Evolutionary conservation across 2,329 filamentous ascomycete species (phyloP), one percentile per base, ranked within the genome.

Genomic region (Pezicula rhizophila): DNA sequence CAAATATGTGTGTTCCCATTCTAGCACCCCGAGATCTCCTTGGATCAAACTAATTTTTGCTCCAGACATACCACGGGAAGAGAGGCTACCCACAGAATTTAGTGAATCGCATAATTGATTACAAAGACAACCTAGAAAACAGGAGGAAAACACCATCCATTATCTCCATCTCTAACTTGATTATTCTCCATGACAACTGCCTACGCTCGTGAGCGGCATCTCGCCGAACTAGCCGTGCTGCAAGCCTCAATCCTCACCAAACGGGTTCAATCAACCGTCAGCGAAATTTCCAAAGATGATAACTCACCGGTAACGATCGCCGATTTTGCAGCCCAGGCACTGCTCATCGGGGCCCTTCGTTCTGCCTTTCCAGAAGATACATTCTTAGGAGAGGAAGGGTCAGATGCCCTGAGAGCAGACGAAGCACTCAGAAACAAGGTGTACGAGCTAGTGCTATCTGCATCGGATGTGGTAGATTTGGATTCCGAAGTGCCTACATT

Each of bases 271-370:
- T 69, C 69, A 37, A 65, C 68, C 20, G 68, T 75, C 20, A 68
- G 68, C 48, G 71, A 70, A 17, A 68, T 80, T 47, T 70, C 75
- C 59, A 84, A 84, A 61, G 70, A 69, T 48, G 80, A 84, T 61
- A 68, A 72, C 44, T 76, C 75, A 0, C 80, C 80, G 28, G 80
- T 84, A 43, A 83, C 80, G 1, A 73, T 80, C 34, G 79, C 78
- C 53, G 80, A 83, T 60, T 82, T 83, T 58, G 79, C 77, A 38
- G 76, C 78, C 2, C 80, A 84, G 61, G 79, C 79, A 14, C 68
- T 84, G 34, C 72, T 84, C 58, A 82, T 82, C 57, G 70, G 69
- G 47, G 73, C 76, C 23, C 65, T 83, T 42, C 77, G 73, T 57
- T 63, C 65, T 31, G 69, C 64, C 43, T 82, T 79, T 55, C 78